These are phyloP conservation scores for Tarenaya hassleriana DNA, from an alignment of 345 rosid genomes.

Conservation along the genomic window DNA sequence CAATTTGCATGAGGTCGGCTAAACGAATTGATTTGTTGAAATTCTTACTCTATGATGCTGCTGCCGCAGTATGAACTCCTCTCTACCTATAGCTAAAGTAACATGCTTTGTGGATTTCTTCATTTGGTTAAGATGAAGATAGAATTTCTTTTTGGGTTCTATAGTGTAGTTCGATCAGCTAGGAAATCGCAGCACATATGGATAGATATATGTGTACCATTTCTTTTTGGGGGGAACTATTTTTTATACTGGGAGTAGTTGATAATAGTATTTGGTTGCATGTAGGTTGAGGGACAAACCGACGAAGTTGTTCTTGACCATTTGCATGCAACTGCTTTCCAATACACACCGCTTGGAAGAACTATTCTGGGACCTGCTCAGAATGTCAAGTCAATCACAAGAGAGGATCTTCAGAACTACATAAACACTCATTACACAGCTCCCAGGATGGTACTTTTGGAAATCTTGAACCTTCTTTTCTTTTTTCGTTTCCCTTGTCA, in stretches of 20 bases:
- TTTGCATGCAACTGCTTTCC: conserved; percentile 96
- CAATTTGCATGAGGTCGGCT: too few species aligned
- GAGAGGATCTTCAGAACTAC: conserved; percentile 68
- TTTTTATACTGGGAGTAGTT: background rate
- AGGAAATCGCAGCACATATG: too few species aligned
- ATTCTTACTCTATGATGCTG: too few species aligned
- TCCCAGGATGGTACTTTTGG: conserved; percentile 73
- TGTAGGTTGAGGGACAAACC: conserved; percentile 80
- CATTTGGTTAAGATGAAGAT: too few species aligned
- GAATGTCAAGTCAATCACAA: conserved; percentile 72
- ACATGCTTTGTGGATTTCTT: too few species aligned
- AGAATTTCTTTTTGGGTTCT: too few species aligned
- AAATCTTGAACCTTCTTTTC: too few species aligned
- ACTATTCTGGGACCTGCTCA: conserved; percentile 90
- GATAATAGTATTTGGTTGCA: background rate
- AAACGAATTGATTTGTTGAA: too few species aligned
- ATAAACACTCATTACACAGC: conserved; percentile 94
- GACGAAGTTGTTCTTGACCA: conserved; percentile 97
- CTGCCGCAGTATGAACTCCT: too few species aligned
- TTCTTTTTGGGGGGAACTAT: background rate
- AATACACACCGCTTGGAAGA: conserved; percentile 85
- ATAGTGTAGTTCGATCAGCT: too few species aligned
- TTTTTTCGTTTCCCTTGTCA: background rate
- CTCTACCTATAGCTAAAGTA: too few species aligned
- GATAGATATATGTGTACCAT: background rate